Conservation (phyloP, 495 filamentous ascomycete species). For the Penicillium coffeae region DNA sequence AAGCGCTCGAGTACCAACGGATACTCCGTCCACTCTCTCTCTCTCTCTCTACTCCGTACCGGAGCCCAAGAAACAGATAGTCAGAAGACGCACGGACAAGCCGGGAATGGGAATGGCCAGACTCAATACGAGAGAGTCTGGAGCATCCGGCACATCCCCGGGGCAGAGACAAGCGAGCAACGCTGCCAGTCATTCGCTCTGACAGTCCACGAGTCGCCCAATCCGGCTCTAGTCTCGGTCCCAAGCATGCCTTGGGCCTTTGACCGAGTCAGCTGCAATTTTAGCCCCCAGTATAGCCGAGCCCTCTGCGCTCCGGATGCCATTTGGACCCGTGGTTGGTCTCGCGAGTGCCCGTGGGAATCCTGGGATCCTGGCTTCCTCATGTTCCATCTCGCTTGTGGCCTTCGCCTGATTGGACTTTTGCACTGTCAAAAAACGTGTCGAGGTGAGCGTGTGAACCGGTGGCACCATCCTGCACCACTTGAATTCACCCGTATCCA, state of each 20-base stretch:
- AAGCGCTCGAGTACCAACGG: not conserved
- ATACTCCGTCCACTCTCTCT: too few relatives aligned
- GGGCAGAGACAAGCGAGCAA: slow-evolving; percentile 25
- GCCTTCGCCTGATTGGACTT: too few relatives aligned
- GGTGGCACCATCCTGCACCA: not conserved
- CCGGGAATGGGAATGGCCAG: not conserved
- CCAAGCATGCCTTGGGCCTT: not conserved
- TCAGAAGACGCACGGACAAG: slow-evolving; percentile 15
- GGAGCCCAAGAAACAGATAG: not conserved
- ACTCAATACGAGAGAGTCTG: slow-evolving; percentile 19
- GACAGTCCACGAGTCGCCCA: not conserved
- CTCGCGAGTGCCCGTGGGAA: too few relatives aligned
- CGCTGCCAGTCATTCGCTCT: slow-evolving; percentile 9
- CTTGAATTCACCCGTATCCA: not conserved
- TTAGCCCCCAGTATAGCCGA: not conserved
- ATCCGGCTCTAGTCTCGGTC: not conserved
- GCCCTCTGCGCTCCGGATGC: too few relatives aligned
- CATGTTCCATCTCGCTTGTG: too few relatives aligned
- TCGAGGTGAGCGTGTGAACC: not conserved
- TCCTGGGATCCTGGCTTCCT: too few relatives aligned
- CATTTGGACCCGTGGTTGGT: too few relatives aligned
- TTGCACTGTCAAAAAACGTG: too few relatives aligned
- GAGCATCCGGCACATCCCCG: slow-evolving; percentile 1
- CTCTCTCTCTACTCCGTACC: slow-evolving; percentile 1
- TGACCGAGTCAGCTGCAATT: not conserved